phyloP scores from a whole-genome alignment of 129 eudicot genomes.

The Solidago caesia region DNA sequence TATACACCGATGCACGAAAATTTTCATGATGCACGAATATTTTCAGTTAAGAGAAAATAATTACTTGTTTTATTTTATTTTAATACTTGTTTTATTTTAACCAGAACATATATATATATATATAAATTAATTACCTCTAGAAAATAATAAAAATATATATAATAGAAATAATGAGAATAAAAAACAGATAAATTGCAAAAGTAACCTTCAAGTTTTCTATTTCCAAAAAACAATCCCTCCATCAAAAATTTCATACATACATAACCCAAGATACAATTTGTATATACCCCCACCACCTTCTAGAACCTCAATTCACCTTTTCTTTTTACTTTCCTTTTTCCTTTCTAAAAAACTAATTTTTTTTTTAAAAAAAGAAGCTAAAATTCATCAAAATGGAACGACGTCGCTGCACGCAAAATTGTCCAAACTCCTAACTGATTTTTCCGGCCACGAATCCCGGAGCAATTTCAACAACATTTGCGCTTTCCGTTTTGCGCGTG shows the following conservation, averaged over 20 bases:
- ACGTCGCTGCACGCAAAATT: conserved; percentile 77
- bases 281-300: conserved; percentile 39
- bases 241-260: conserved; percentile 49
- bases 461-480: conserved; percentile 85
- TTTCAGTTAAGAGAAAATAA: too few species aligned
- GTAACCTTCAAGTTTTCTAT: conserved; percentile 29
- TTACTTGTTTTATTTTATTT: too few species aligned
- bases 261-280: conserved; percentile 13
- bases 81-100: too few species aligned
- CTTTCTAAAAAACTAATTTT: conserved; percentile 8
- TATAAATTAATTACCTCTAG: too few species aligned
- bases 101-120: too few species aligned
- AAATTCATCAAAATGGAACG: conserved; percentile 48
- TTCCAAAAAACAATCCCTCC: conserved; percentile 19
- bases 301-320: conserved; percentile 24
- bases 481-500: conserved; percentile 87
- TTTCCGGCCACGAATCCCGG: conserved; percentile 87
- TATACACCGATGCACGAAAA: too few species aligned
- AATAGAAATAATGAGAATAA: too few species aligned
- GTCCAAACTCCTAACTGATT: conserved; percentile 58
- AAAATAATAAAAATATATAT: too few species aligned
- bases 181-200: conserved; percentile 5
- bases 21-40: too few species aligned
- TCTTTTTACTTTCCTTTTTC: conserved; percentile 13
- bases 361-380: conserved; percentile 24